Conservation (phyloP, 1,284 basidiomycete species). For the Dichomitus squalens region DNA sequence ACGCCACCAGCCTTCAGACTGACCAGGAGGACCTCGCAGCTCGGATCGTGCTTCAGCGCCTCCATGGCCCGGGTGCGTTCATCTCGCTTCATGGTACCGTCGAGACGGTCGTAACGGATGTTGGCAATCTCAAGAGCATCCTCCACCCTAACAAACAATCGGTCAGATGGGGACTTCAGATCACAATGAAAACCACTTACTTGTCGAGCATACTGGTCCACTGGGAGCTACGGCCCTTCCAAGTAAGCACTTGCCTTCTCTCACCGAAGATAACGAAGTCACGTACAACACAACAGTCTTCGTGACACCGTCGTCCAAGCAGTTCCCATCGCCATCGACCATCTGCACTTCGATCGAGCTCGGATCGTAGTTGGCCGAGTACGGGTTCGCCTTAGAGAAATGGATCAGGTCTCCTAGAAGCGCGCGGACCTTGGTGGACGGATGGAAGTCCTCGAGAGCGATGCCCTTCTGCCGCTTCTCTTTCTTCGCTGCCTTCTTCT, state of each 20-base stretch:
- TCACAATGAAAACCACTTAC: conserved; percentile 42
- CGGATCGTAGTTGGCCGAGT: conserved; percentile 85
- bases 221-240: conserved; percentile 66
- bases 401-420: conserved; percentile 75
- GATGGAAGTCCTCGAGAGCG: conserved; percentile 61
- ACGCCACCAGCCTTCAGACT: conserved; percentile 97
- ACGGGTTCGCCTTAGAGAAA: conserved; percentile 78
- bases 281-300: conserved; percentile 95
- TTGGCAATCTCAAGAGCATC: conserved; percentile 82
- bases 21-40: conserved; percentile 90
- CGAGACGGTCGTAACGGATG: conserved; percentile 88
- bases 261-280: background rate
- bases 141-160: conserved; percentile 59
- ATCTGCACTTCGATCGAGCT: conserved; percentile 69
- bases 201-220: conserved; percentile 97
- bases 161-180: conserved; percentile 25
- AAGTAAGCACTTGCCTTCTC: conserved; percentile 9
- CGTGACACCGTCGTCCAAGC: conserved; percentile 64
- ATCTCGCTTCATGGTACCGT: conserved; percentile 96
- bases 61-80: conserved; percentile 91
- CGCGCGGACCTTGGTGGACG: conserved; percentile 86
- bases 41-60: conserved; percentile 81
- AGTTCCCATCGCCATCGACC: conserved; percentile 74
- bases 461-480: conserved; percentile 70
- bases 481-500: conserved; percentile 68